Evolutionary conservation across 768 basidiomycete genomes (phyloP), one percentile per base, ranked within the genome.

Genomic region (Erythrobasidium yunnanense): DNA sequence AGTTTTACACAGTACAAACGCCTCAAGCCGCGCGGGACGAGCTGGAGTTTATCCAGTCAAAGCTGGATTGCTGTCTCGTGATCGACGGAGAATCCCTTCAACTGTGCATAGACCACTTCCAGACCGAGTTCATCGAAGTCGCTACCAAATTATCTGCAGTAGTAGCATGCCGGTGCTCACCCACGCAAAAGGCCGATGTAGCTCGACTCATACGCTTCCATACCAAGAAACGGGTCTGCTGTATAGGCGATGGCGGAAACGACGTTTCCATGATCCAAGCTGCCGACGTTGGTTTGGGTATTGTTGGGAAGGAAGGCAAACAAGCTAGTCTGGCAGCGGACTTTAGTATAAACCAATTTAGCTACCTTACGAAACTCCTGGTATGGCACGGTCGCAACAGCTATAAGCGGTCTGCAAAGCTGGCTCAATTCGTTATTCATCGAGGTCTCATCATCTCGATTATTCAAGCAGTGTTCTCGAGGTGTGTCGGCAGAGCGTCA

Each of bases 211-310:
- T 99, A 68, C 85, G 95, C 5, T 80, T 82, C 18, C 85, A 85
- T 74, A 95, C 93, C 1, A 87, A 84, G 78, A 97, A 96, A 76
- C 84, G 93, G 0, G 93, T 99, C 0, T 97, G 93, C 76, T 97
- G 95, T 74, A 97, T 97, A 66, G 95, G 95, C 1, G 95, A 99
- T 77, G 95, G 95, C 33, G 95, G 95, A 2, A 99, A 99, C 75
- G 95, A 99, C 75, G 95, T 99, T 69, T 90, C 88, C 75, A 99
- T 99, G 95, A 99, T 99, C 68, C 95, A 97, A 74, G 95, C 95
- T 1, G 95, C 95, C 1, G 90, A 97, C 73, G 91, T 99, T 66
- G 93, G 91, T 55, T 84, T 99, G 32, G 95, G 95, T 22, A 97
- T 99, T 70, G 95, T 97, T 18, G 95, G 95, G 20, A 97, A 99